phyloP scores from a whole-genome alignment of 805 yeast genomes.

The Metschnikowia proteae region DNA sequence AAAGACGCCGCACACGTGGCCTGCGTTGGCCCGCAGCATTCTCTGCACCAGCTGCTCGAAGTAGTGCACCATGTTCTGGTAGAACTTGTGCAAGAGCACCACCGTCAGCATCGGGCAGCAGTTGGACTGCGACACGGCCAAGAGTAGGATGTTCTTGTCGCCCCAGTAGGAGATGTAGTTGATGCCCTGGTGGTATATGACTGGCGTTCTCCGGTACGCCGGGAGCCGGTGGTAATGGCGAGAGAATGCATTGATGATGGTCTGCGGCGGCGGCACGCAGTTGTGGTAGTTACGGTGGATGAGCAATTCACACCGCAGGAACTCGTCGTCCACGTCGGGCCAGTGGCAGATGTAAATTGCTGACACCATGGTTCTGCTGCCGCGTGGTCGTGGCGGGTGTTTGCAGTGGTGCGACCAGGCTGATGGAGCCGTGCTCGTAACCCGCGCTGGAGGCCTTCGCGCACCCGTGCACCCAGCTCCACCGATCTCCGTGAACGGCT shows the following conservation, averaged over 20 bases:
- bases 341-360: slow-evolving; percentile 36
- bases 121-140: slow-evolving; percentile 44
- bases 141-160: slow-evolving; percentile 41
- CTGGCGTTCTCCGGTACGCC: slow-evolving; percentile 31
- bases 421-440: neutral
- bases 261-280: slow-evolving; percentile 24
- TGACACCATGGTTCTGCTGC: slow-evolving; percentile 27
- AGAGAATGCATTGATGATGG: slow-evolving; percentile 26
- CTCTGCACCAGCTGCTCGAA: slow-evolving; percentile 12
- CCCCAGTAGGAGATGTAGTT: slow-evolving; percentile 50
- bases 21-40: neutral
- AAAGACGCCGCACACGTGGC: neutral
- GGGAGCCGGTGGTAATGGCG: slow-evolving; percentile 18
- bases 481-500: neutral
- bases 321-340: slow-evolving; percentile 25
- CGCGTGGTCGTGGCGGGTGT: neutral
- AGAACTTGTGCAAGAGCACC: slow-evolving; percentile 47
- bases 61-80: slow-evolving; percentile 28
- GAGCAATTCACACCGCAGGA: slow-evolving; percentile 28
- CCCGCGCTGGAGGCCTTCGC: neutral
- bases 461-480: neutral
- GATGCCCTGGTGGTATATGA: slow-evolving; percentile 46
- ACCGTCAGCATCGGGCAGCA: slow-evolving; percentile 56
- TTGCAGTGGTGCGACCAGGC: neutral
- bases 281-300: slow-evolving; percentile 34